Conservation (phyloP, 2,329 filamentous ascomycete genomes). For the Botrytis hyacinthi region DNA sequence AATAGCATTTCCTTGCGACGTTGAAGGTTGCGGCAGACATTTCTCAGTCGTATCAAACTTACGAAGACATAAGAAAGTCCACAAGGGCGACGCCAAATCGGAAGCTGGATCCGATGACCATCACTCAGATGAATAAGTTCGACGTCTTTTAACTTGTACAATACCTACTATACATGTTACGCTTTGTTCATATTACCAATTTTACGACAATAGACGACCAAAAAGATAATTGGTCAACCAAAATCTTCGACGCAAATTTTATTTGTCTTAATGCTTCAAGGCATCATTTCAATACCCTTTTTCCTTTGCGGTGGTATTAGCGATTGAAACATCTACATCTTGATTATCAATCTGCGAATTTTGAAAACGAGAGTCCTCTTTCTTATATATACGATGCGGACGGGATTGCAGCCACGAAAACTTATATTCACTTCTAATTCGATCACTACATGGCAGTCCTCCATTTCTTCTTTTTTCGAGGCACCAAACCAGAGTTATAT, state of each 20-base stretch:
- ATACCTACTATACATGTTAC: not conserved
- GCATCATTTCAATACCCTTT: conserved; percentile 15
- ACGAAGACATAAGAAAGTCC: conserved; percentile 91
- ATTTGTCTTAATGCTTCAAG: not conserved
- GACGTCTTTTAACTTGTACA: conserved; percentile 10
- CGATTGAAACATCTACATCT: not conserved
- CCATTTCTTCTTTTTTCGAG: not conserved
- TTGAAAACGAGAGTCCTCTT: not conserved
- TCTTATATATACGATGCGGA: not conserved
- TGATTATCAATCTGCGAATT: conserved; percentile 8
- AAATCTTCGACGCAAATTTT: not conserved
- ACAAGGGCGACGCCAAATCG: conserved; percentile 71
- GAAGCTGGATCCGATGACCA: conserved; percentile 61
- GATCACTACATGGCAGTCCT: not conserved
- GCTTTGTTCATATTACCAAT: conserved; percentile 14
- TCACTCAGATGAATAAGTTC: conserved; percentile 50
- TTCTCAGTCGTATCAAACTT: conserved; percentile 98
- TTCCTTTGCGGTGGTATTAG: not conserved
- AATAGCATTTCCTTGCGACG: conserved; percentile 87
- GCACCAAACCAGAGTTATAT: not conserved
- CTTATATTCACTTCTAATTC: conserved; percentile 13
- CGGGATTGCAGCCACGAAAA: not conserved
- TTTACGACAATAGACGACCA: conserved; percentile 16
- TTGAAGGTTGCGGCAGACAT: conserved; percentile 90
- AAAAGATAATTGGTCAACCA: conserved; percentile 4